A percentile compares a stretch with the other conserved stretches of the same genome.
These are phyloP conservation scores for Sindora glabra DNA, from an alignment of 306 rosid genomes.

Conservation along the genomic window DNA sequence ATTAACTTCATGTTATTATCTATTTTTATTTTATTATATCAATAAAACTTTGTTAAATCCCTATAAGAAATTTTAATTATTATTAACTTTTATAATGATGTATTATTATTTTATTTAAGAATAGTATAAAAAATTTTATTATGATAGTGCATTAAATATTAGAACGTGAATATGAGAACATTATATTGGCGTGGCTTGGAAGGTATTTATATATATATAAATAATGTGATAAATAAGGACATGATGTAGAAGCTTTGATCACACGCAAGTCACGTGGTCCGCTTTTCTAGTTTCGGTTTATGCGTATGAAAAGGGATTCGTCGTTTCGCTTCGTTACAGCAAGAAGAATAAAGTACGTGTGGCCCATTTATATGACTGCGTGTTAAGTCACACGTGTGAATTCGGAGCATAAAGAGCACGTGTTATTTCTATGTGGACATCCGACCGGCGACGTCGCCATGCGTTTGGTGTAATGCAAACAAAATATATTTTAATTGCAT, in stretches of 20 bases:
- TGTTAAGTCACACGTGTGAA: conserved; percentile 27
- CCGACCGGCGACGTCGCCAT: conserved; percentile 14
- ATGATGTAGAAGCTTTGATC: conserved; percentile 22
- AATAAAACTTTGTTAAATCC: no score
- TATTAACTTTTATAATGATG: no score
- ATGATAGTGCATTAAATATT: no score
- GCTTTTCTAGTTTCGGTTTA: neutral
- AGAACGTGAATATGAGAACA: no score
- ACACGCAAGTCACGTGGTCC: conserved; percentile 60
- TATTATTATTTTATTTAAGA: no score
- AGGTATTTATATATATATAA: conserved; percentile 14
- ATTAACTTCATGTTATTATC: no score
- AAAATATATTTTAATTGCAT: no score
- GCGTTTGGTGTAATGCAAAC: neutral
- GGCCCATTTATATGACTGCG: neutral
- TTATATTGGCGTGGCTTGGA: conserved; percentile 43
- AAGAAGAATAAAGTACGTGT: conserved; percentile 4
- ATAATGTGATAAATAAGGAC: no score
- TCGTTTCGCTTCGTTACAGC: conserved; percentile 4
- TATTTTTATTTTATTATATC: no score
- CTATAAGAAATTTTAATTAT: no score
- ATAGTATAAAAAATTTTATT: no score
- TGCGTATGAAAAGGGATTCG: neutral
- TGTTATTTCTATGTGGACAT: conserved; percentile 22
- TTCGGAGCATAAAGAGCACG: conserved; percentile 24